These are phyloP conservation scores for Sequoia sempervirens DNA, from an alignment of 75 land plant species.

Conservation along the genomic window DNA sequence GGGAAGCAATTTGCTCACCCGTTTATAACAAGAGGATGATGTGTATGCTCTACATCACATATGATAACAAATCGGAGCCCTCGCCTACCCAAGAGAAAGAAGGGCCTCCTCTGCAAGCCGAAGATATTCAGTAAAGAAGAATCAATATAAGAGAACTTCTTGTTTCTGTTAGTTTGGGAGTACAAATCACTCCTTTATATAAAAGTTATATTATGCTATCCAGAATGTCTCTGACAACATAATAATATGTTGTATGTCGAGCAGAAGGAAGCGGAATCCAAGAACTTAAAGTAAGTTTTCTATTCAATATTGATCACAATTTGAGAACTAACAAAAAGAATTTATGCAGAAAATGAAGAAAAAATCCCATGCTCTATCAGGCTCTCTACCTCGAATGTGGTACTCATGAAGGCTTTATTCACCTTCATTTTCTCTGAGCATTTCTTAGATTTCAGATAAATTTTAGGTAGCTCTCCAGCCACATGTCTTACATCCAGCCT, in stretches of 20 bases:
- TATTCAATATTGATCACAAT: not conserved
- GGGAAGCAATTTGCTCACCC: not conserved
- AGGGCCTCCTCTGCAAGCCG: not conserved
- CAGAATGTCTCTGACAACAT: not conserved
- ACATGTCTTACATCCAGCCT: conserved; percentile 1
- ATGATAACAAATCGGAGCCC: not conserved
- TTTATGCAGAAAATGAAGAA: not conserved
- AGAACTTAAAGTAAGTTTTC: not conserved
- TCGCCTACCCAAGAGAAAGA: not conserved
- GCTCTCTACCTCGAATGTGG: conserved; percentile 2
- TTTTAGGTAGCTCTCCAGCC: not conserved
- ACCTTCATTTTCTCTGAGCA: not conserved
- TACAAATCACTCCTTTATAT: not conserved
- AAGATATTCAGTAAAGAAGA: not conserved
- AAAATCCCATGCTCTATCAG: not conserved
- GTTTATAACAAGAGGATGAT: not conserved
- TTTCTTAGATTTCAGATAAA: not conserved
- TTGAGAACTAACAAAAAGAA: not conserved
- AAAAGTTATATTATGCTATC: not conserved
- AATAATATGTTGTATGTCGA: not conserved
- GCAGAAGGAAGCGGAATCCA: not conserved
- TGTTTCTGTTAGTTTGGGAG: not conserved
- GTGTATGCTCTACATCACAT: not conserved
- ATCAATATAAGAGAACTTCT: not conserved
- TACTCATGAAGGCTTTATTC: not conserved